Conservation (phyloP, 2,329 filamentous ascomycete species). For the Alternaria sp. region DNA sequence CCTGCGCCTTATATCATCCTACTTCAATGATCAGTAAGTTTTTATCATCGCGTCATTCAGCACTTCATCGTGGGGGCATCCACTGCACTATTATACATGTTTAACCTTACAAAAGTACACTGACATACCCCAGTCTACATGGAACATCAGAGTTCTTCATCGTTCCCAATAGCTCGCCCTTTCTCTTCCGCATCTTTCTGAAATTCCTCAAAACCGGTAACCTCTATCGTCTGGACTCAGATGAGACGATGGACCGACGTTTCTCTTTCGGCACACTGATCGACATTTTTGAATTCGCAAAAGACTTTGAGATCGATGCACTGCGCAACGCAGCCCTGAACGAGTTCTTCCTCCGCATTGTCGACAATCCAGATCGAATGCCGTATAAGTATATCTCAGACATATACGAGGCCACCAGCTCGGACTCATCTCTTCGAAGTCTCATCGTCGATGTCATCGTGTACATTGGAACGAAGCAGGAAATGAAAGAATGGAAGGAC, state of each 20-base stretch:
- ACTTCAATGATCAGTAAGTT: background rate
- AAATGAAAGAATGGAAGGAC: background rate
- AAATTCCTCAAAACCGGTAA: background rate
- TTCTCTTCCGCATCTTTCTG: background rate
- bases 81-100: background rate
- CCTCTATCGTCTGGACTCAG: background rate
- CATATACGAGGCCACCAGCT: background rate
- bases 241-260: background rate
- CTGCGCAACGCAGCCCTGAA: background rate
- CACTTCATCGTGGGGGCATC: background rate
- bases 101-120: background rate
- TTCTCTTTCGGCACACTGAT: background rate
- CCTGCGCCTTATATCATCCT: background rate
- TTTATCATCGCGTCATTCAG: background rate
- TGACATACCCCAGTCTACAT: background rate
- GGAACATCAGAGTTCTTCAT: background rate
- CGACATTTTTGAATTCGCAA: background rate
- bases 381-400: background rate
- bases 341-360: slow-evolving; percentile 1
- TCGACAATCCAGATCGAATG: background rate
- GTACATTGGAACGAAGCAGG: background rate
- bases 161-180: background rate
- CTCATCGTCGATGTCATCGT: background rate
- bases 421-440: background rate
- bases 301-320: background rate